Evolutionary conservation across 129 eudicot genomes (phyloP).

Genomic region (Artemisia tridentata): DNA sequence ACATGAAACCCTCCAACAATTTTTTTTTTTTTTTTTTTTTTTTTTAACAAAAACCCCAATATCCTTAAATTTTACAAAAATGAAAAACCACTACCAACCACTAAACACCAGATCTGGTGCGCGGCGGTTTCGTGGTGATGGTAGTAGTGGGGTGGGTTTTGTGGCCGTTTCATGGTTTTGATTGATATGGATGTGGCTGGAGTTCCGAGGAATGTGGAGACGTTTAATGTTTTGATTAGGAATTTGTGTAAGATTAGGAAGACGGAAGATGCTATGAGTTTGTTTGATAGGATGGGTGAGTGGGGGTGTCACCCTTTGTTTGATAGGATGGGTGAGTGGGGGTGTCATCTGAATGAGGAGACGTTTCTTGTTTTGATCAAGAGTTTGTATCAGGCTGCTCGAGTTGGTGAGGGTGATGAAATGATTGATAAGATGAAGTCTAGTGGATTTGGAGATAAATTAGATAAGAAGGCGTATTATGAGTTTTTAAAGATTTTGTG

Average conservation of each 20-base stretch:
- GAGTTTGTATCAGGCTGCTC: constrained; percentile 94
- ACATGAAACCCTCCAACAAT: too few species aligned
- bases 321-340: too few species aligned
- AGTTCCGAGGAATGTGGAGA: constrained; percentile 85
- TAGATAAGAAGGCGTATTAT: constrained; percentile 65
- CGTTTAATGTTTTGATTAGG: constrained; percentile 70
- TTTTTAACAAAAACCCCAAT: too few species aligned
- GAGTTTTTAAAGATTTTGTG: constrained; percentile 73
- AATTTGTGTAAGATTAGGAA: constrained; percentile 75
- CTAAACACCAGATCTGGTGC: too few species aligned
- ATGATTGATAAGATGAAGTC: constrained; percentile 97
- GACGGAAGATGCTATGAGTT: constrained; percentile 61
- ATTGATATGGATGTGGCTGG: constrained; percentile 89
- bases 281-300: constrained; percentile 79
- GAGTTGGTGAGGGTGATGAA: constrained; percentile 89
- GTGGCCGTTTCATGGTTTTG: too few species aligned
- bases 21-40: too few species aligned
- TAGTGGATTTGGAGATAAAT: constrained; percentile 59
- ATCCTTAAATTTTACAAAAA: too few species aligned
- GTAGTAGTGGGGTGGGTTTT: too few species aligned
- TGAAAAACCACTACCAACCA: too few species aligned
- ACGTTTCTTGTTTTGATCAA: constrained; percentile 68
- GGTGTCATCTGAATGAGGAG: constrained; percentile 72
- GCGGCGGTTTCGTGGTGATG: too few species aligned
- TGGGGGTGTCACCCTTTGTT: too few species aligned